Base-by-base conservation (phyloP, 495 filamentous ascomycete genomes). In the Lindgomyces ingoldianus region DNA sequence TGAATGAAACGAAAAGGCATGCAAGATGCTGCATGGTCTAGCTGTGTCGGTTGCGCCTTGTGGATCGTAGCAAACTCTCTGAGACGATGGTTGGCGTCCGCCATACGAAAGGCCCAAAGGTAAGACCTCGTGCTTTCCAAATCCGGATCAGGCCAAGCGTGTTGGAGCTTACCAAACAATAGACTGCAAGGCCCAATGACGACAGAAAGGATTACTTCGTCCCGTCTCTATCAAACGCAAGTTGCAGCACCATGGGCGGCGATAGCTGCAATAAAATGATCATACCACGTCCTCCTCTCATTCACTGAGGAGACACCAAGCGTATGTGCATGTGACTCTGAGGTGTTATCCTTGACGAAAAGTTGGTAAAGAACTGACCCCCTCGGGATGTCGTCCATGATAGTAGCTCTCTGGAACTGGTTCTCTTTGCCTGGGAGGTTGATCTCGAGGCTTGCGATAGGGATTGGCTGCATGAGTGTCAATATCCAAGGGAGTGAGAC, bases 321-420 rank as follows among this genome's bases (percentile, higher is more conserved):
- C 14, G 36, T 56, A 51, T 67, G 64, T 2, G 41, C 8, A 14
- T 57, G 27, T 12, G 11, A 9, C 27, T 16, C n/a, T 2, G 25
- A 25, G 9, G n/a, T 42, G 11, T 51, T 61, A 18, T 39, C 60
- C n/a, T 52, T 62, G 4, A 67, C 45, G 29, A 57, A 57, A 16
- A 67, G 36, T 3, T 52, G 42, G 29, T 62, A 62, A 11, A 67
- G 3, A 12, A 61, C 44, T 10, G 57, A 46, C 16, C 57, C 57
- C 9, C 33, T 29, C 12, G 64, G 57, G 8, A 67, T 47, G 4
- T 67, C 57, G 25, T 67, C 64, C 10, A 61, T 16, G 4, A 57
- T 18, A 10, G 57, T 62, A 4, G 64, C 41, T 33, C 42, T 61
- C 33, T 50, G 8, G 44, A 27, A 67, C 27, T 56, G 57, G 22